Conservation (phyloP, 2,329 filamentous ascomycete species). For the Pyrenophora seminiperda region DNA sequence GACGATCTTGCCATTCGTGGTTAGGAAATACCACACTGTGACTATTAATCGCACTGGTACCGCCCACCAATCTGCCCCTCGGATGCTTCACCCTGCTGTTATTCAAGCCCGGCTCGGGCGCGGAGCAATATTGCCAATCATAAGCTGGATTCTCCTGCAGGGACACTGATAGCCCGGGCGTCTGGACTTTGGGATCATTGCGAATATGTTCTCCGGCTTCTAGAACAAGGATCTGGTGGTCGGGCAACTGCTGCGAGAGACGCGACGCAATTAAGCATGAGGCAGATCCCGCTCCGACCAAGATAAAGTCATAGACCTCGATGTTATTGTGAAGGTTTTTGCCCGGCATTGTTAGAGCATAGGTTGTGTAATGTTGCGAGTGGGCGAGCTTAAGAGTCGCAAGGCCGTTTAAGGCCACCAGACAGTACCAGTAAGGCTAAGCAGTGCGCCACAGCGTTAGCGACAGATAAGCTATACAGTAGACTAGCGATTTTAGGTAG, state of each 20-base stretch:
- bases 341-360: slow-evolving; percentile 5
- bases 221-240: slow-evolving; percentile 19
- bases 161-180: slow-evolving; percentile 11
- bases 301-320: slow-evolving; percentile 21
- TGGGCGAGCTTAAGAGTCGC: background rate
- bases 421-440: background rate
- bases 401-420: background rate
- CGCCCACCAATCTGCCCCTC: slow-evolving; percentile 25
- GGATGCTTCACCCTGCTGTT: slow-evolving; percentile 22
- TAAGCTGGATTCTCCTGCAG: slow-evolving; percentile 19
- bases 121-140: slow-evolving; percentile 17
- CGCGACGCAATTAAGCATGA: slow-evolving; percentile 26
- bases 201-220: slow-evolving; percentile 25
- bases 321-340: background rate
- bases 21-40: slow-evolving; percentile 28
- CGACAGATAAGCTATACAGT: background rate
- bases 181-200: slow-evolving; percentile 23
- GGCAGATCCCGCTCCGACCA: slow-evolving; percentile 25
- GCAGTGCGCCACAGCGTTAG: background rate
- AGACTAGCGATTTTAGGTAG: slow-evolving; percentile 2
- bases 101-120: slow-evolving; percentile 20
- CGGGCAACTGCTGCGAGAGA: slow-evolving; percentile 20
- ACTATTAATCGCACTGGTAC: slow-evolving; percentile 28
- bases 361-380: background rate
- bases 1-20: slow-evolving; percentile 25